These are phyloP conservation scores for Xylaria flabelliformis DNA, from an alignment of 495 filamentous ascomycete genomes.

Conservation along the genomic window DNA sequence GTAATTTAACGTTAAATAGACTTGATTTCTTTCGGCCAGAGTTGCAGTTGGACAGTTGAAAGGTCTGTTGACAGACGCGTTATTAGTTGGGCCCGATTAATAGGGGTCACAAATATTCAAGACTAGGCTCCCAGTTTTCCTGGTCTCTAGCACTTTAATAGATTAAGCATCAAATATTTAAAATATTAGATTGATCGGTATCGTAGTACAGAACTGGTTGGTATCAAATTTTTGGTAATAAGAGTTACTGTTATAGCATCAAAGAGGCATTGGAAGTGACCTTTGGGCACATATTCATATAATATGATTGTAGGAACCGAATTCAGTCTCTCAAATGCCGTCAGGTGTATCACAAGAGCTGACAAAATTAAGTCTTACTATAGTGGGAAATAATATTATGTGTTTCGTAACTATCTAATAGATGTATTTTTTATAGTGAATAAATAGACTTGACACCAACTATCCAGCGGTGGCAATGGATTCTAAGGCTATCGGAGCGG, in stretches of 20 bases:
- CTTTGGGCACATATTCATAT: neutral
- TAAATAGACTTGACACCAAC: neutral
- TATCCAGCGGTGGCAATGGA: neutral
- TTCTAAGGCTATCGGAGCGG: neutral
- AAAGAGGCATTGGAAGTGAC: neutral
- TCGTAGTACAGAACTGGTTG: neutral
- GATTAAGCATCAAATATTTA: neutral
- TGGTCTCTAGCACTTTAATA: neutral
- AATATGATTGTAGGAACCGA: neutral
- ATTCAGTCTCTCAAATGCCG: neutral
- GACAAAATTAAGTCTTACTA: neutral
- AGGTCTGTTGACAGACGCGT: neutral
- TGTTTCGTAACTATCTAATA: no score
- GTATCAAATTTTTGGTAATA: neutral
- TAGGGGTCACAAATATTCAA: neutral
- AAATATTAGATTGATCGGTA: neutral
- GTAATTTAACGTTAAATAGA: neutral
- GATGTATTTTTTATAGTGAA: no score
- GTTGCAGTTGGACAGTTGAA: neutral
- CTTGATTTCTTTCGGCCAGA: neutral
- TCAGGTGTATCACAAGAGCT: neutral
- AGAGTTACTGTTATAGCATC: neutral
- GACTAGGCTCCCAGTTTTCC: neutral
- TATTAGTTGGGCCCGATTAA: neutral
- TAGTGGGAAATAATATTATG: no score